Base-by-base conservation (phyloP, 148 eudicot species). In the Beta vulgaris region DNA sequence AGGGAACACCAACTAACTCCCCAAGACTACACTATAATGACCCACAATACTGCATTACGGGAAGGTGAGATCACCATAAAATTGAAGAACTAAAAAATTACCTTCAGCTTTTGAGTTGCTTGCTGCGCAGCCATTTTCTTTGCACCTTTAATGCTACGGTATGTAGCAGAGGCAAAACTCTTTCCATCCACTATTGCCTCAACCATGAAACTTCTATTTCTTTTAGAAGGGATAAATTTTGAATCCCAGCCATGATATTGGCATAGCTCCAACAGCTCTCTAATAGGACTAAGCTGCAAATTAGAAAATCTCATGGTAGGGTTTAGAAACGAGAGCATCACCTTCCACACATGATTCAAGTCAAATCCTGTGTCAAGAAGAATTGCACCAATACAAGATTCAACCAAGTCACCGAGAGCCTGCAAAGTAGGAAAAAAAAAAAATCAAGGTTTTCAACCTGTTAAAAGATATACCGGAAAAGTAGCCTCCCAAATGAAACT, bases 331-430 rank as follows among this genome's bases (percentile, higher is more conserved):
- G 87, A 87, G 42, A 89, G 85, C 90, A 91, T 86, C 70, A 82
- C 82, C 81, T 81, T 81, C 97, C 97, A 95, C 72, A 87, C 87
- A 40, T 35, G 81, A 46, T 88, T 81, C 76, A 95, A 82, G 82
- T 92, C 85, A 68, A 95, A 91, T 64, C 99, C 99, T 1, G 88
- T 65, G 68, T 95, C 99, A 73, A 95, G 97, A 78, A 88, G 88
- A 67, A 92, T 80, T 70, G 98, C 96, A 69, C 99, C 99, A 31
- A 92, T 69, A 78, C 82, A 89, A 64, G 99, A 95, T 83, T 95
- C 99, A 39, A 95, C 96, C 84, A 95, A 80, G 86, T 95, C 99
- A 21, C 99, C 98, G 2, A 95, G 88, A 71, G 88, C 99, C 99
- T 95, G 92, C 72, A 74, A 60, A 29, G 73, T 40, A 43, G 44